Evolutionary conservation across 2,329 filamentous ascomycete genomes (phyloP).

Genomic region (Fusarium nelsonii): DNA sequence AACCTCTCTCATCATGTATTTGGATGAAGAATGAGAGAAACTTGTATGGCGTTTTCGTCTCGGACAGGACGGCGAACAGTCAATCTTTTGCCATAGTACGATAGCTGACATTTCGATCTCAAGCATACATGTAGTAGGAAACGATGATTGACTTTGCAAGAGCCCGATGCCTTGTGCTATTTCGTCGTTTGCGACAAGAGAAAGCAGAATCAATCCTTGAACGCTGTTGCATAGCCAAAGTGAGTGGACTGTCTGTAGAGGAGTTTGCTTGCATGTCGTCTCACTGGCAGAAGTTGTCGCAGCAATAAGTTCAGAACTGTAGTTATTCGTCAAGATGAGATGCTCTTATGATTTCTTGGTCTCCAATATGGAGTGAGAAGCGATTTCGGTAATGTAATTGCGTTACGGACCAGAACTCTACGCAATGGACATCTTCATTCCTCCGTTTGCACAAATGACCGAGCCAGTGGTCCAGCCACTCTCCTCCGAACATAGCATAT

Average conservation of each 20-base stretch:
- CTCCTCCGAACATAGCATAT: constrained; percentile 76
- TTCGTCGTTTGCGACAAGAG: background rate
- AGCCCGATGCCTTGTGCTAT: too few relatives aligned
- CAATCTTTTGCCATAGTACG: background rate
- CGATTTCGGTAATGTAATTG: constrained; percentile 18
- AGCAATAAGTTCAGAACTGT: background rate
- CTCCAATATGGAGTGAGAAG: constrained; percentile 10
- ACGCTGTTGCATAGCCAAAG: background rate
- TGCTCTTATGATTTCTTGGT: background rate
- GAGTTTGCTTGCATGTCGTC: background rate
- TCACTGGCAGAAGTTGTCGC: background rate
- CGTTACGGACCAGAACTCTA: constrained; percentile 28
- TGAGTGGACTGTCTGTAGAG: background rate
- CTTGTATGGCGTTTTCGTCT: constrained; percentile 6
- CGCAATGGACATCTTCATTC: constrained; percentile 57
- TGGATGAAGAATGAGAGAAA: background rate
- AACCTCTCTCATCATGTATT: background rate
- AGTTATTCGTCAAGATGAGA: background rate
- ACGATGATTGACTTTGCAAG: too few relatives aligned
- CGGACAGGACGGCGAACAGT: background rate
- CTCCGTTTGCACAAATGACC: constrained; percentile 77
- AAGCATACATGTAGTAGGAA: too few relatives aligned
- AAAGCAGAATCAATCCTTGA: background rate
- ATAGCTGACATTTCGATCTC: background rate
- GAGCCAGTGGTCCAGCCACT: constrained; percentile 77